A percentile compares a stretch with the other conserved stretches of the same genome.
Evolutionary conservation across 768 basidiomycete species (phyloP).

Genomic region (Pholiota molesta): DNA sequence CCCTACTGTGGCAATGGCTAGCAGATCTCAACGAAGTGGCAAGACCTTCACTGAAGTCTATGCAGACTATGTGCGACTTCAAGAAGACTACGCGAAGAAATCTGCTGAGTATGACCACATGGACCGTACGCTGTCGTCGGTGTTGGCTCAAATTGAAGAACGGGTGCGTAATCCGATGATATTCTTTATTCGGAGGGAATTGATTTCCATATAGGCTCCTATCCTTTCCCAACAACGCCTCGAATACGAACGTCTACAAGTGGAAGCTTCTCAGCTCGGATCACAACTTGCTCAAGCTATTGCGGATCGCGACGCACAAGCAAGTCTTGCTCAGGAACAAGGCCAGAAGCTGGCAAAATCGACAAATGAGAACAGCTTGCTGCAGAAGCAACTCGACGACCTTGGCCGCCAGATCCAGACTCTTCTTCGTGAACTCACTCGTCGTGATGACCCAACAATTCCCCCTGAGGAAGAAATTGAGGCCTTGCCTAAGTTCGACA

Average conservation of each 20-base stretch:
- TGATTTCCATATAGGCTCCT: slow-evolving; percentile 66
- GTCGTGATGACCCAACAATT: slow-evolving; percentile 83
- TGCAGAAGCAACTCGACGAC: slow-evolving; percentile 79
- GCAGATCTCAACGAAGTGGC: slow-evolving; percentile 76
- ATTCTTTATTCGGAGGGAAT: not conserved
- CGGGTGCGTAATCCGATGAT: slow-evolving; percentile 50
- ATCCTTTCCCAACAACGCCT: slow-evolving; percentile 85
- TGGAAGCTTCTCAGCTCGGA: slow-evolving; percentile 80
- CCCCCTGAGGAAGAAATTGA: slow-evolving; percentile 69
- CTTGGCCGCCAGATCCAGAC: slow-evolving; percentile 83
- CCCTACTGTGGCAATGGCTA: slow-evolving; percentile 87
- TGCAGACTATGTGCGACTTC: slow-evolving; percentile 83
- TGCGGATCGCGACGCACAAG: slow-evolving; percentile 71
- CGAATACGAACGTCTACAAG: slow-evolving; percentile 84
- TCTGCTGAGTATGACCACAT: slow-evolving; percentile 84
- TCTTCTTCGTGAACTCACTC: slow-evolving; percentile 76
- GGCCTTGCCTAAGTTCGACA: slow-evolving; percentile 50
- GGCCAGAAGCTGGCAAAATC: slow-evolving; percentile 64
- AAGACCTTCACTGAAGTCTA: slow-evolving; percentile 96
- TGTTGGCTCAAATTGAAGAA: slow-evolving; percentile 91
- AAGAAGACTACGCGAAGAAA: slow-evolving; percentile 80
- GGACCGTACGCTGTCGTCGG: slow-evolving; percentile 76
- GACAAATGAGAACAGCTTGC: slow-evolving; percentile 63
- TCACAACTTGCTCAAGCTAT: slow-evolving; percentile 77
- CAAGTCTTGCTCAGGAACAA: slow-evolving; percentile 55